Base-by-base conservation (phyloP, 2,329 filamentous ascomycete genomes). In the Fusarium pilosicola region DNA sequence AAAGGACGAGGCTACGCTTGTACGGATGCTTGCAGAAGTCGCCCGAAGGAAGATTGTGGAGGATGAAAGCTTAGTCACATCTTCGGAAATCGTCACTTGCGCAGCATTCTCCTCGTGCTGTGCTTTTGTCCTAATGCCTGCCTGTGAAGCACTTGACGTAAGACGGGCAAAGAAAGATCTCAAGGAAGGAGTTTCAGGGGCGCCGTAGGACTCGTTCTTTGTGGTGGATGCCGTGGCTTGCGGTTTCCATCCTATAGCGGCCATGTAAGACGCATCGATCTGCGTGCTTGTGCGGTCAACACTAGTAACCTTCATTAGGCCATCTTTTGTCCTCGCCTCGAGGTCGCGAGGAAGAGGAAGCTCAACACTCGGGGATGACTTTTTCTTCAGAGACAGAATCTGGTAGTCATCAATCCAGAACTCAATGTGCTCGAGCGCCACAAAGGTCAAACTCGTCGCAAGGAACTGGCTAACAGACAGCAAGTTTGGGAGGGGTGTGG, bases 381-480 rank as follows among this genome's bases (percentile, higher is more conserved):
- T 97, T 85, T 99, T 99, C 62, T 87, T 88, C 44, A 99, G 85
- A 6, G 89, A 89, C 28, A 97, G 84, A 22, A 99, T 86, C 76
- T 92, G 92, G 85, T 93, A 95, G 77, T 96, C 92, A 79, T 99
- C 96, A 60, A 99, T 89, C 88, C 92, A 96, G 66, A 99, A 90
- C 79, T 98, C 95, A 69, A 99, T 94, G 63, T 88, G 89, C 79
- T 97, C 89, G 30, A 99, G 86, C 1, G 94, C 93, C 67, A 99
- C 96, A 84, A 99, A 99, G 0, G 96, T 98, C 81, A 99, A 85
- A 84, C 96, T 98, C 12, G 95, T 98, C 8, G 95, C 94, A 55
- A 99, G 85, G 76, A 99, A 99, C 82, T 98, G 95, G 79, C 93
- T 92, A 61, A 99, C 88, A 4, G 94, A 95, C 32, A 97, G 86